Conservation (phyloP, 208 protist genomes). For the Crithidia expoeki region DNA sequence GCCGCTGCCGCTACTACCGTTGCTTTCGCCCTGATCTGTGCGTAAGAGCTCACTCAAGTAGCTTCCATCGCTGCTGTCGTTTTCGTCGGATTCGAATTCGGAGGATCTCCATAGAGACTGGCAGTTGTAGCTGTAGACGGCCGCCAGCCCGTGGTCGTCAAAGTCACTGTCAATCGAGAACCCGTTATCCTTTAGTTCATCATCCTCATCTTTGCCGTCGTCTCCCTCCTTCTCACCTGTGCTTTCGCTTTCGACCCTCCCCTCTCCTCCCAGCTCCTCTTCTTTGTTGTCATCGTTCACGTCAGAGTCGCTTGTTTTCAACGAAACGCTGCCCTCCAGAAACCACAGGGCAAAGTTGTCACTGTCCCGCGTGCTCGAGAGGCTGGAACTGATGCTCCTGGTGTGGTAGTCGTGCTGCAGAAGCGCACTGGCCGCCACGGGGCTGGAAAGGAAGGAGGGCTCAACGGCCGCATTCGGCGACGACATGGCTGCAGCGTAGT, state of each 20-base stretch:
- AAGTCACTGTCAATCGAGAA: constrained; percentile 18
- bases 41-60: too few species aligned
- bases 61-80: neutral
- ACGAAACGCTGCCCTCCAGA: neutral
- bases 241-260: neutral
- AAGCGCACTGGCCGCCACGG: neutral
- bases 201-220: neutral
- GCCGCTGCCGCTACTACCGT: neutral
- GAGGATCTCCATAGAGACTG: constrained; percentile 5
- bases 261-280: neutral
- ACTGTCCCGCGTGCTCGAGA: neutral
- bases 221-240: neutral
- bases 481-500: constrained; percentile 2
- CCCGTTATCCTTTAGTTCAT: neutral
- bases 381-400: neutral
- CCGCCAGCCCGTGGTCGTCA: neutral
- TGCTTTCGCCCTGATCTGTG: too few species aligned
- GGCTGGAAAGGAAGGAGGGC: neutral
- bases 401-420: neutral
- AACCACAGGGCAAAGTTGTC: constrained; percentile 14
- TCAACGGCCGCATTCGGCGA: neutral
- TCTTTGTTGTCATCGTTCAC: neutral
- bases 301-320: neutral
- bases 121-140: constrained; percentile 1
- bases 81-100: neutral